These are phyloP conservation scores for Dothiorella sarmentorum DNA, from an alignment of 2,329 filamentous ascomycete genomes.

Conservation along the genomic window DNA sequence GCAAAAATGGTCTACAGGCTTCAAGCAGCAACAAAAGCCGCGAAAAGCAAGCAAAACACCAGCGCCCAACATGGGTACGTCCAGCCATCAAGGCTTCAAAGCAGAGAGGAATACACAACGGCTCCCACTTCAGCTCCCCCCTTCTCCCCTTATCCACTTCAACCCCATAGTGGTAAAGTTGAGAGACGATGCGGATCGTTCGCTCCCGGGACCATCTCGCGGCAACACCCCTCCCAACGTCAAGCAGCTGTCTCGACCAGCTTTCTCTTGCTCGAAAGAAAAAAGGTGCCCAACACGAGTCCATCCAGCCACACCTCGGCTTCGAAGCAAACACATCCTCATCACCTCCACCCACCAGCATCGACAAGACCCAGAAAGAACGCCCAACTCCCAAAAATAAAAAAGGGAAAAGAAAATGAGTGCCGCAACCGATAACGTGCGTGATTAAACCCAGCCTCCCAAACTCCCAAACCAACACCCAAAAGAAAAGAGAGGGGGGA, in stretches of 20 bases:
- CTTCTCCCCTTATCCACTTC: background rate
- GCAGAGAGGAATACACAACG: background rate
- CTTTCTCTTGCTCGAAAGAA: too few relatives aligned
- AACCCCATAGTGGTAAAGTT: background rate
- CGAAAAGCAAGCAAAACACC: too few relatives aligned
- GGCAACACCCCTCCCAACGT: background rate
- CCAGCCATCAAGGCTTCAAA: background rate
- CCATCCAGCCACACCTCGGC: background rate
- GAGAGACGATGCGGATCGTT: too few relatives aligned
- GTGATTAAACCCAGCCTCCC: too few relatives aligned
- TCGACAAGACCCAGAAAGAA: too few relatives aligned
- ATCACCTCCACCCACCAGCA: background rate
- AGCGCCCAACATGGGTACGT: background rate
- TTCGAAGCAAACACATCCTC: background rate
- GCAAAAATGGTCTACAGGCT: background rate
- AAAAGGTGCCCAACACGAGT: background rate
- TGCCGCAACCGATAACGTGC: too few relatives aligned
- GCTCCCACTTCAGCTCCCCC: too few relatives aligned
- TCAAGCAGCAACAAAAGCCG: too few relatives aligned
- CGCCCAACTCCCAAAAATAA: background rate
- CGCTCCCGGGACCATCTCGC: constrained; percentile 2
- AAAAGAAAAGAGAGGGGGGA: too few relatives aligned
- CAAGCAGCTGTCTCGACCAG: too few relatives aligned
- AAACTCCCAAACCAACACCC: background rate
- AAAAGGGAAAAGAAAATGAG: too few relatives aligned